Percentiles rank a stretch among this genome's conserved stretches.
Evolutionary conservation across 176 grass and related monocot species (phyloP).

Genomic region (Chloris gayana): DNA sequence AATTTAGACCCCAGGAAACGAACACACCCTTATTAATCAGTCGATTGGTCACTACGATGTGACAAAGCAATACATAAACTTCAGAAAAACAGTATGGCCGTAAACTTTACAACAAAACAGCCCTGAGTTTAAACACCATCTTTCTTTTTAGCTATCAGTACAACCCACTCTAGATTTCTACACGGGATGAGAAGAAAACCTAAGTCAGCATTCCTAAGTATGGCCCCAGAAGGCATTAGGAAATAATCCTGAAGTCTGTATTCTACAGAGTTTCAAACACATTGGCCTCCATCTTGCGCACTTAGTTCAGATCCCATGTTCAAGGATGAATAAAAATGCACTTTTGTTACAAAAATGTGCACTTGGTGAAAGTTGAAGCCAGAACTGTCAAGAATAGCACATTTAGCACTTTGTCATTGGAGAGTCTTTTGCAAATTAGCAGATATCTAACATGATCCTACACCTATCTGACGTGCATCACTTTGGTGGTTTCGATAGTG

Average conservation of each 20-base stretch:
- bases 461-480: constrained; percentile 29
- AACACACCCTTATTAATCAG: too few species aligned
- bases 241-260: constrained; percentile 10
- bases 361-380: background rate
- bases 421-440: constrained; percentile 30
- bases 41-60: background rate
- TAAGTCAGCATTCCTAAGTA: constrained; percentile 35
- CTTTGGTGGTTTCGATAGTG: constrained; percentile 44
- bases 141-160: constrained; percentile 7
- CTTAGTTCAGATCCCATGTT: constrained; percentile 11
- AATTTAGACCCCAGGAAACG: too few species aligned
- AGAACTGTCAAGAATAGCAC: background rate
- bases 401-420: background rate
- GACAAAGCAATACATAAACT: background rate
- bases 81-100: constrained; percentile 14
- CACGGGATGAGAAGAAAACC: background rate
- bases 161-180: constrained; percentile 20
- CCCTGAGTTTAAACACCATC: constrained; percentile 14
- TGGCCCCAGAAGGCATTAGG: background rate
- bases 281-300: constrained; percentile 1
- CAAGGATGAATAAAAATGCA: background rate
- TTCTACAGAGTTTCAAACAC: constrained; percentile 24
- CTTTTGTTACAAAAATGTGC: too few species aligned
- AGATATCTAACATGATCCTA: constrained; percentile 18
- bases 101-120: constrained; percentile 33